Evolutionary conservation across 2,329 filamentous ascomycete genomes (phyloP).

Genomic region (Penicillium glabrum): DNA sequence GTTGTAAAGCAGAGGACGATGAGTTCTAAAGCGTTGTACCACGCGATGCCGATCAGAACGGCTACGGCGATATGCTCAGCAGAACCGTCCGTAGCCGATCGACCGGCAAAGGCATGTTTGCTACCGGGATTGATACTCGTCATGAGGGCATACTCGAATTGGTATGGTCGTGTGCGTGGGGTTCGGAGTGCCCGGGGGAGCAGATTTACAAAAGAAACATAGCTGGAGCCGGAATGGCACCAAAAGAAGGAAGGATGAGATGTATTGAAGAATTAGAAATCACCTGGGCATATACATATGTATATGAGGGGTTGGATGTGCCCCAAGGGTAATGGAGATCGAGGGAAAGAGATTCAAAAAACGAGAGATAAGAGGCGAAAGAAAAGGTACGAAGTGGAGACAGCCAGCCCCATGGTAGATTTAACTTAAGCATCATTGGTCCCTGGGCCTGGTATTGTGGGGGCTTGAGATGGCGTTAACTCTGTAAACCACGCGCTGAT

Average conservation of each 20-base stretch:
- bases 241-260: background rate
- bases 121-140: slow-evolving; percentile 14
- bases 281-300: background rate
- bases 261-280: background rate
- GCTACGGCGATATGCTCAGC: slow-evolving; percentile 15
- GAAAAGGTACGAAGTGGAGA: slow-evolving; percentile 18
- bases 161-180: background rate
- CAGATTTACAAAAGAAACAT: background rate
- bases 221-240: background rate
- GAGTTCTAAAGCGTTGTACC: slow-evolving; percentile 52
- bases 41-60: slow-evolving; percentile 42
- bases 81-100: slow-evolving; percentile 3
- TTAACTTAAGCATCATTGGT: slow-evolving; percentile 8
- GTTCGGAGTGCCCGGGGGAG: background rate
- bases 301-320: slow-evolving; percentile 1
- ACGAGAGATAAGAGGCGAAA: slow-evolving; percentile 5
- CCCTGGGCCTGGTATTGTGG: background rate
- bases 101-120: slow-evolving; percentile 12
- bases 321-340: background rate
- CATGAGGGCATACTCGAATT: slow-evolving; percentile 20
- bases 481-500: background rate
- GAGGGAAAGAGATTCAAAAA: background rate
- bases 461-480: background rate
- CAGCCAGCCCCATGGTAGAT: slow-evolving; percentile 7
- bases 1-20: slow-evolving; percentile 48